These are phyloP conservation scores for Geosmithia putterillii DNA, from an alignment of 2,329 filamentous ascomycete species.

Conservation along the genomic window DNA sequence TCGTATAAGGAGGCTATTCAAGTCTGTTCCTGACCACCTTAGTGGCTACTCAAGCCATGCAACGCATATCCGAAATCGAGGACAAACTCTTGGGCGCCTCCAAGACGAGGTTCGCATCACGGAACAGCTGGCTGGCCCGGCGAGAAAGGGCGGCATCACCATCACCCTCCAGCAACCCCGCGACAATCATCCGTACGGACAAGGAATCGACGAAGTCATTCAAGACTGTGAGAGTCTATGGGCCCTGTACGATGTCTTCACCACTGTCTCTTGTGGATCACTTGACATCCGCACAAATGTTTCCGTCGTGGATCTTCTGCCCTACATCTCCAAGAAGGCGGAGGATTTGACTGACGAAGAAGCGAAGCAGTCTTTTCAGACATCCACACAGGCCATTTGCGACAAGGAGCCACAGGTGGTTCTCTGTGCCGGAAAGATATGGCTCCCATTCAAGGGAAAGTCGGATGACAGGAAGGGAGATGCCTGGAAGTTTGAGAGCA, in stretches of 20 bases:
- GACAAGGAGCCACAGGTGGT: background rate
- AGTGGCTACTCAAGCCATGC: background rate
- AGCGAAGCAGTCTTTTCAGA: background rate
- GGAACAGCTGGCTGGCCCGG: background rate
- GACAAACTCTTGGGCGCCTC: background rate
- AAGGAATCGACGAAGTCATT: background rate
- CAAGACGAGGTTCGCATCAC: background rate
- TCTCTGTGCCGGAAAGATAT: background rate
- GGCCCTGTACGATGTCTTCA: background rate
- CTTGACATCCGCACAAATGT: background rate
- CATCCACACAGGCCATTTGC: background rate
- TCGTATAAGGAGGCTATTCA: background rate
- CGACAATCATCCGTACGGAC: background rate
- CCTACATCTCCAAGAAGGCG: background rate
- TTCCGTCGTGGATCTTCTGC: background rate
- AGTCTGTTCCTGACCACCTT: background rate
- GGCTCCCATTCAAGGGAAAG: background rate
- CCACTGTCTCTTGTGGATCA: background rate
- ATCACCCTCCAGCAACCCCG: background rate
- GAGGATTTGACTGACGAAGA: background rate
- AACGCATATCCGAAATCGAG: background rate
- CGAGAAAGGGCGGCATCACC: background rate
- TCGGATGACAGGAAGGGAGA: background rate
- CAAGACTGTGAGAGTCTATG: background rate
- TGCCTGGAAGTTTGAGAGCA: background rate